Evolutionary conservation across 2,329 filamentous ascomycete genomes (phyloP), one percentile per base, ranked within the genome.

Genomic region (Hypoxylon sp.): DNA sequence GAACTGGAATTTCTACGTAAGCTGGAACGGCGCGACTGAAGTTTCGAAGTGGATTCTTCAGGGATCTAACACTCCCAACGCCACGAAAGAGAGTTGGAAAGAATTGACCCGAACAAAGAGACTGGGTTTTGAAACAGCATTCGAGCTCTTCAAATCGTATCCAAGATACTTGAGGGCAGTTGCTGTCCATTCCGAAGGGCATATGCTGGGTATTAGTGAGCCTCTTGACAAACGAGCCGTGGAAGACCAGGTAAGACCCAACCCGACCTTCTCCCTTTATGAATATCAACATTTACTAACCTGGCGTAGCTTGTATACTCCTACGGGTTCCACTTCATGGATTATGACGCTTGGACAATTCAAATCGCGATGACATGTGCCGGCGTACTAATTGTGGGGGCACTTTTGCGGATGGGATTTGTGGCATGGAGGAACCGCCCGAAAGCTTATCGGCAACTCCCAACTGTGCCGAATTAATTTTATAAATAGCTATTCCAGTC

Each of bases 31-130:
- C 3, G 77, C 76, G 35, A 80, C 78, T 14, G 77, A 79, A 60
- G 72, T 78, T 11, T 64, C 66, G 14, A 56, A 44, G 17, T 80
- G 83, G 83, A 78, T 78, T 35, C 81, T 84, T 40, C 81, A 81
- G 69, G 80, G 78, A 14, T 72, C 77, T 2, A 64, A 74, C 10
- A 73, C 65, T 27, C 64, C 74, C 17, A 73, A 75, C 6, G 77
- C 75, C 13, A 76, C 76, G 4, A 66, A 72, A 11, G 61, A 67
- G 11, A n/a, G 59, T n/a, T 73, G 72, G 68, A 48, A 58, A 40
- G 61, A 64, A 17, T 33, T 71, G 4, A 60, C 51, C 14, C 42
- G 58, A 13, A 61, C 11, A 27, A 72, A 71, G 7, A 80, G 79
- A 66, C 68, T 59, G 2, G 80, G 79, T 10, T 84, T 83, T 73